Conservation (phyloP, 306 rosid species). For the Nissolia schottii region DNA sequence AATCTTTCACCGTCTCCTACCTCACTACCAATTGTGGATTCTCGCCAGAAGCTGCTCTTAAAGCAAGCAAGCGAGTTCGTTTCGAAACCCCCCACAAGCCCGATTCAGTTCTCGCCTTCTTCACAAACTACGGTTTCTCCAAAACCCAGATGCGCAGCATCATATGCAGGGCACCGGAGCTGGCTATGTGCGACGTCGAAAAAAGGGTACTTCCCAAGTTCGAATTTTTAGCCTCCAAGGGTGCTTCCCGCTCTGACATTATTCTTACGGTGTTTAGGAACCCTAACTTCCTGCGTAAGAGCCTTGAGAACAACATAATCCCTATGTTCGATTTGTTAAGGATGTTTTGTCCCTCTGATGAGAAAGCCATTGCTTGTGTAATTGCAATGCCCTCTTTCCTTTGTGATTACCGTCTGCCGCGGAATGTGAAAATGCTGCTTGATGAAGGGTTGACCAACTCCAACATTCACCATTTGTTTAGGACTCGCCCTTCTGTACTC, state of each 20-base stretch:
- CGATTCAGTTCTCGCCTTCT: conserved; percentile 23
- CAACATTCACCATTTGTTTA: background rate
- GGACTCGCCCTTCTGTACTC: background rate
- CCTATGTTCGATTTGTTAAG: background rate
- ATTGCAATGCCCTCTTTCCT: background rate
- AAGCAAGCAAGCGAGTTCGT: conserved; percentile 14
- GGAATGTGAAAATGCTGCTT: background rate
- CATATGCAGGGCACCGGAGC: background rate
- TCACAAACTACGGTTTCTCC: background rate
- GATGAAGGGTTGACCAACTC: background rate
- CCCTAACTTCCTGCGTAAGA: background rate
- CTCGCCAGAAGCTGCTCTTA: conserved; percentile 29
- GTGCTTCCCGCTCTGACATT: background rate
- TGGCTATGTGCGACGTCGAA: background rate
- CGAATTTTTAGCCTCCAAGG: conserved; percentile 20
- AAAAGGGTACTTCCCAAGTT: conserved; percentile 13
- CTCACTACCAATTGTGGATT: conserved; percentile 31
- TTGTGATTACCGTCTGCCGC: background rate
- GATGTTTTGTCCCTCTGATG: background rate
- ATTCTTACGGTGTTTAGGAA: background rate
- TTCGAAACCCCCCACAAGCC: conserved; percentile 28
- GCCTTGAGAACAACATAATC: background rate
- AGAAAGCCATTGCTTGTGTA: background rate
- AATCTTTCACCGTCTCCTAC: conserved; percentile 30
- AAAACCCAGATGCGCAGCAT: background rate